Evolutionary conservation across 345 rosid genomes (phyloP), one percentile per base, ranked within the genome.

Genomic region (Turritis glabra): DNA sequence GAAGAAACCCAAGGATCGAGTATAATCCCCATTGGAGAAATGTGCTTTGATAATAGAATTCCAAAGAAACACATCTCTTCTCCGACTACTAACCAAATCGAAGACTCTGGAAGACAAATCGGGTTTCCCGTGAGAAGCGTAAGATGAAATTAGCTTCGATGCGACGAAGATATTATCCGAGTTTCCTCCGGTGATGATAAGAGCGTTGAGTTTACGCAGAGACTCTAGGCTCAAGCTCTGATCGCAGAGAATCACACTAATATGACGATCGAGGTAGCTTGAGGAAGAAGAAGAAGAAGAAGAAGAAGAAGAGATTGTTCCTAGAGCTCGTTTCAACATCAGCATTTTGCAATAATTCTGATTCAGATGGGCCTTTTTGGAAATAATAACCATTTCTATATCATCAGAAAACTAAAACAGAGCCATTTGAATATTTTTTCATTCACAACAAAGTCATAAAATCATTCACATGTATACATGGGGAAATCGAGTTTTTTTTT

Each of bases 1-100:
- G 74, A 72, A 88, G 71, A 81, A 81, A 13, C 12, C 60, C 56
- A 88, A 43, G n/a, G 89, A 75, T 64, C 70, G 78, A 5, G 55
- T 6, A 54, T 80, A 90, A 33, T 82, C 61, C 0, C 83, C 87
- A 60, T 79, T 86, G 35, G 90, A 90, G 80, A 81, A 88, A 72
- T 88, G 82, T 46, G 88, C 82, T 78, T 90, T 85, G 74, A 90
- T 74, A n/a, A 90, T 52, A 4, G 92, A 85, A 65, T 88, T 90
- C 91, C 92, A 90, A 35, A 90, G 83, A 66, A 88, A 90, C 19
- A 79, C 64, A 80, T 90, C 89, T 64, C 74, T 89, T 52, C 14
- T 32, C 2, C 35, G 2, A 32, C 35, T 10, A 35, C 13, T 10
- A 10, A 85, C 63, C 8, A 33, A 85, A 69, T 69, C 60, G 63